Evolutionary conservation across 1,284 basidiomycete species (phyloP).

Genomic region (Cutaneotrichosporon dermatis): DNA sequence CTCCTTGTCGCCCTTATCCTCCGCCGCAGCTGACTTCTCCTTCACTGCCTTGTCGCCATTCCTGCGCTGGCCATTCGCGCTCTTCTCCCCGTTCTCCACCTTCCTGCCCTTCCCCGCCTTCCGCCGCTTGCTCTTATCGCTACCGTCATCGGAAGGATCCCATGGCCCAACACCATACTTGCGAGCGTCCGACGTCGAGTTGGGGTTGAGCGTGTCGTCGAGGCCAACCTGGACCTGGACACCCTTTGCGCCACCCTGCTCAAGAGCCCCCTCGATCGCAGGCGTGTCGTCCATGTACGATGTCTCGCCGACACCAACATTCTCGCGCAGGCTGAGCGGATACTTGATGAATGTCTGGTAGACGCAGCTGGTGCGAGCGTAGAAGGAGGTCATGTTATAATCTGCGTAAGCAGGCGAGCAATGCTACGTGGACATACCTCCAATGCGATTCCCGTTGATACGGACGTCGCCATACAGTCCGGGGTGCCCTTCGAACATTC

Average conservation of each 20-base stretch:
- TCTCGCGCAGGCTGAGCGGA: constrained; percentile 65
- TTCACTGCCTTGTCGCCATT: neutral
- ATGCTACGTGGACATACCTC: neutral
- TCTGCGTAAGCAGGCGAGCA: neutral
- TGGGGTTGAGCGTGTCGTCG: constrained; percentile 6
- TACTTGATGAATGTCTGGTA: constrained; percentile 78
- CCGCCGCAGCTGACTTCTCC: neutral
- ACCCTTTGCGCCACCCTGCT: constrained; percentile 60
- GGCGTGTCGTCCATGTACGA: constrained; percentile 29
- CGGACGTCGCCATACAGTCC: constrained; percentile 54
- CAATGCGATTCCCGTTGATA: constrained; percentile 60
- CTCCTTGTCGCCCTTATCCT: neutral
- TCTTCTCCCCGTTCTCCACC: neutral
- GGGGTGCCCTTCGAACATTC: constrained; percentile 55
- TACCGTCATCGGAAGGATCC: neutral
- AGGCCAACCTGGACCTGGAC: constrained; percentile 22
- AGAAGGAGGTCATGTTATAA: constrained; percentile 54
- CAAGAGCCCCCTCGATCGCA: constrained; percentile 60
- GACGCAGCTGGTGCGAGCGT: constrained; percentile 64
- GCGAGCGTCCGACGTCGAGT: neutral
- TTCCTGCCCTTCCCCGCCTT: no score
- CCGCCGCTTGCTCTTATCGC: neutral
- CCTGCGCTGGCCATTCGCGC: neutral
- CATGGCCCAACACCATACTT: neutral
- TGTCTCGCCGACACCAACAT: constrained; percentile 70